phyloP scores from a whole-genome alignment of 106 monocot species.

The Dendrobium chrysotoxum region DNA sequence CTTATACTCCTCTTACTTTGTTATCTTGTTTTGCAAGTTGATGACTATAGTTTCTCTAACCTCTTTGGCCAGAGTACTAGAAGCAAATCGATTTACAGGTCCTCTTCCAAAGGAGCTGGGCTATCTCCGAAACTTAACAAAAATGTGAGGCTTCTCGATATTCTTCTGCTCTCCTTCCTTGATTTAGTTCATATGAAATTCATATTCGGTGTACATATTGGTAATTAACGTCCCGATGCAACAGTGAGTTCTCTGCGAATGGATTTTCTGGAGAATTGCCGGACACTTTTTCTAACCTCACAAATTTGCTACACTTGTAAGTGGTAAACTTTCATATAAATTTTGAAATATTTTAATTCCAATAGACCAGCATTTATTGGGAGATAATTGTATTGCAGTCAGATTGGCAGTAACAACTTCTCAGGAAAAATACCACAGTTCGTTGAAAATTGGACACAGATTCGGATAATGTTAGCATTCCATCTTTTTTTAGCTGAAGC shows the following conservation, averaged over 20 bases:
- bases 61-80: background rate
- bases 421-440: constrained; percentile 7
- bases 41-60: background rate
- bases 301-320: constrained; percentile 7
- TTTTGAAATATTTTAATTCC: background rate
- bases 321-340: background rate
- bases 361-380: background rate
- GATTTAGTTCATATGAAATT: background rate
- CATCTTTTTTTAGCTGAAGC: background rate
- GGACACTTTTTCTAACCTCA: background rate
- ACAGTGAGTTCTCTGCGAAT: background rate
- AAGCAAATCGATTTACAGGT: constrained; percentile 5
- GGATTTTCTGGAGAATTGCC: constrained; percentile 6
- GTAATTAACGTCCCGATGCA: background rate
- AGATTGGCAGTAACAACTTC: constrained; percentile 4
- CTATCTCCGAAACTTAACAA: background rate
- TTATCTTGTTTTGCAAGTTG: background rate
- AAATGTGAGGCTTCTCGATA: background rate
- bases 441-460: constrained; percentile 6
- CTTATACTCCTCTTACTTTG: background rate
- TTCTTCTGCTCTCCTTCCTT: background rate
- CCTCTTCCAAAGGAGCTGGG: constrained; percentile 8
- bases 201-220: background rate
- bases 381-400: background rate
- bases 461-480: constrained; percentile 3